Conservation (phyloP, 2,329 filamentous ascomycete species). For the Hypoxylon sp. region DNA sequence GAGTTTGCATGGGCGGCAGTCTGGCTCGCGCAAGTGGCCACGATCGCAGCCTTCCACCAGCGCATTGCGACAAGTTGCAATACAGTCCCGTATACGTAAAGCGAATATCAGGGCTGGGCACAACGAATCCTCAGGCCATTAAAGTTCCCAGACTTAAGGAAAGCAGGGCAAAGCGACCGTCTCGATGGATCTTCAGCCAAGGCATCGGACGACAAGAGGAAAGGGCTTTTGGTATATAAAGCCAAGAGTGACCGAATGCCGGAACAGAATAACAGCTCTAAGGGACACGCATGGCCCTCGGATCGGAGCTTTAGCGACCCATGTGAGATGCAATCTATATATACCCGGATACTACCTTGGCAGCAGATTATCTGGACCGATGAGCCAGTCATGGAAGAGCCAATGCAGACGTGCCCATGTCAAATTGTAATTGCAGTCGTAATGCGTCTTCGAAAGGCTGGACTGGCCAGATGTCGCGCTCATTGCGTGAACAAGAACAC, state of each 20-base stretch:
- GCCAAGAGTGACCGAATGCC: conserved; percentile 33
- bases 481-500: conserved; percentile 29
- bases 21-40: conserved; percentile 48
- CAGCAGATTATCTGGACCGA: conserved; percentile 42
- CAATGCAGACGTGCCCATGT: conserved; percentile 29
- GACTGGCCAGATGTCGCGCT: conserved; percentile 28
- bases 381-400: conserved; percentile 36
- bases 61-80: conserved; percentile 42
- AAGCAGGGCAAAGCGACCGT: conserved; percentile 11
- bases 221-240: conserved; percentile 30
- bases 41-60: conserved; percentile 42
- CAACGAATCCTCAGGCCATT: conserved; percentile 25
- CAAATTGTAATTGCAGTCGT: conserved; percentile 28
- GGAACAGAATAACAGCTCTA: conserved; percentile 27
- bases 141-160: conserved; percentile 19
- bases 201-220: conserved; percentile 20
- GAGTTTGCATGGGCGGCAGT: conserved; percentile 47
- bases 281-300: conserved; percentile 44
- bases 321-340: conserved; percentile 47
- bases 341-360: conserved; percentile 52
- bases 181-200: conserved; percentile 33
- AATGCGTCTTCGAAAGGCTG: conserved; percentile 32
- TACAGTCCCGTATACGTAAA: conserved; percentile 17
- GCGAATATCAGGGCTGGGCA: conserved; percentile 32
- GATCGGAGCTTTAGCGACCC: conserved; percentile 43